Base-by-base conservation (phyloP, 148 eudicot species). In the Drosera capensis region DNA sequence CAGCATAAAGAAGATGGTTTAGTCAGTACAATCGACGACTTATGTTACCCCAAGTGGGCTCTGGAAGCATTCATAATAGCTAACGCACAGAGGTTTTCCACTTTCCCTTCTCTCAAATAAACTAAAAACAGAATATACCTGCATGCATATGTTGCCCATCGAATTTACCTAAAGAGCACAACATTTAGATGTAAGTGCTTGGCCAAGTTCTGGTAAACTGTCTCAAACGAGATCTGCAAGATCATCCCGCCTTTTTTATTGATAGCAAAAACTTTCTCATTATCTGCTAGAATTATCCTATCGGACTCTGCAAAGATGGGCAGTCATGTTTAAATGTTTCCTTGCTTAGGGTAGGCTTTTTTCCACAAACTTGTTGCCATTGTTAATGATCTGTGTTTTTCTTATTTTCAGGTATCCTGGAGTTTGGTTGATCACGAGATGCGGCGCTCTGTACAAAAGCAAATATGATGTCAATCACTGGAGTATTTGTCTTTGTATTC, bases 21-120 rank as follows among this genome's bases (percentile, higher is more conserved):
- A 19, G 20, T 70, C 39, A 55, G 28, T 20, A 28, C 37, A 14
- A 1, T 82, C 23, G 77, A 66, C 57, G 49, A 62, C 40, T 22
- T 72, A 17, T 79, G 90, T 60, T 87, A 79, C 40, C 69, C 96
- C 20, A 77, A 83, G 57, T 87, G 96, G 96, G 96, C 96, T 48
- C 39, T 87, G 60, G 94, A 87, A 62, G 85, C 94, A 51, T 87
- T 87, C 49, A 51, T 82, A 39, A 35, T 87, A n/a, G 94, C 96
- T 43, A 87, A 79, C 55, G 96, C 96, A 26, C 60, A 76, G 62
- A 76, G 80, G 96, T 87, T 40, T 16, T 14, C 5, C 18, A 12
- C 9, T 6, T 5, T 23, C n/a, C 8, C 30, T 17, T n/a, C 31
- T 1, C 42, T 3, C 24, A 19, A 18, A 20, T 25, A 25, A n/a